Base-by-base conservation (phyloP, 148 eudicot species). In the Rhododendron ferrugineum region DNA sequence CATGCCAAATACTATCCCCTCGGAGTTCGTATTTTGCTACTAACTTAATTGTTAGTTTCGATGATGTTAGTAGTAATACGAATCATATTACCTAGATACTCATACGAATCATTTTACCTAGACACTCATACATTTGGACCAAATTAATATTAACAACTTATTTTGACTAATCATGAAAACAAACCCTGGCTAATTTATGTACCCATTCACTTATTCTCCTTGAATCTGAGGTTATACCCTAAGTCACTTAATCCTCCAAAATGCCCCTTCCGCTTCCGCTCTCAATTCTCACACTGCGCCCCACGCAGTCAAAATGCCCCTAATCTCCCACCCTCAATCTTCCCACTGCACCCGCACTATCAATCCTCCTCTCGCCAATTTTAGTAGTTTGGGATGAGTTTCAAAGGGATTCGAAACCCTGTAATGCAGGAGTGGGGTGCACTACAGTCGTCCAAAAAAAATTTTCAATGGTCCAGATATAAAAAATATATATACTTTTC, bases 161-260 rank as follows among this genome's bases (percentile, higher is more conserved):
- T 70, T 70, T 70, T 7, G 6, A 68, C 26, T 11, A 26, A 68
- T 13, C 15, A 70, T 70, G 37, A 32, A 26, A 70, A 70, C 75
- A 28, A 54, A 54, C 23, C 22, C 13, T 30, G 75, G 22, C 14
- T 1, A 70, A 32, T 26, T 32, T 70, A 28, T 14, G 8, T 30
- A 70, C 37, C 75, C 0, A 70, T 4, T 7, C 8, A 13, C 37
- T 30, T 70, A 72, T n/a, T 50, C 9, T 68, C 74, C 74, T 68
- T 28, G 74, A 68, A 68, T 68, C 6, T 26, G 74, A 68, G 15
- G 74, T 28, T 13, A 28, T 14, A 96, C 98, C 93, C 22, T 16
- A 1, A 54, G 22, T 54, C 60, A 54, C 56, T 13, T 52, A 14
- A 18, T 18, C 60, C 60, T 54, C 20, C 49, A 46, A 7, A 46